These are phyloP conservation scores for Venturia asperata DNA, from an alignment of 2,329 filamentous ascomycete species.

Conservation along the genomic window DNA sequence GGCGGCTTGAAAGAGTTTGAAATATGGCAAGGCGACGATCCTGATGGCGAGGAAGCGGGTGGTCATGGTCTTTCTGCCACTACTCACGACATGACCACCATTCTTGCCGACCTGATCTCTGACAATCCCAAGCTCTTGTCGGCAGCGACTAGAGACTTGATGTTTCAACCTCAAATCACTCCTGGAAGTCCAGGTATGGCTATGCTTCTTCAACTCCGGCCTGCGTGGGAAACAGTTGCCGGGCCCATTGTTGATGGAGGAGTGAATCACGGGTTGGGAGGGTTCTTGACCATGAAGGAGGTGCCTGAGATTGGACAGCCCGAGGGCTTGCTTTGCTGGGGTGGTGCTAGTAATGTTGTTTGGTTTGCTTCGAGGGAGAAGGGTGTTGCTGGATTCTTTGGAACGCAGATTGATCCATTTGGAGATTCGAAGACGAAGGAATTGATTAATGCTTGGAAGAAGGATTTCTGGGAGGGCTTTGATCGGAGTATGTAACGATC, in stretches of 20 bases:
- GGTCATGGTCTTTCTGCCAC: conserved; percentile 25
- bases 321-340: conserved; percentile 18
- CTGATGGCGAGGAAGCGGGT: conserved; percentile 21
- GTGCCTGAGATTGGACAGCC: conserved; percentile 20
- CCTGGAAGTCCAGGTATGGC: conserved; percentile 5
- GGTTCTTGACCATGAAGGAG: conserved; percentile 18
- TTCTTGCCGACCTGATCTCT: conserved; percentile 25
- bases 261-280: conserved; percentile 22
- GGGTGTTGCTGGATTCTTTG: conserved; percentile 18
- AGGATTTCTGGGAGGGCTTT: conserved; percentile 19
- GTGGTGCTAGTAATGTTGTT: conserved; percentile 19
- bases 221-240: conserved; percentile 18
- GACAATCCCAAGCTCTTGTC: conserved; percentile 23
- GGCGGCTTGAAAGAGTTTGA: conserved; percentile 22
- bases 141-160: conserved; percentile 22
- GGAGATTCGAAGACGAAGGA: conserved; percentile 8
- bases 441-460: conserved; percentile 21
- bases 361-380: conserved; percentile 18
- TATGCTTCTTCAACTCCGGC: conserved; percentile 17
- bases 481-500: neutral
- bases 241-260: conserved; percentile 19
- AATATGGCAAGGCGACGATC: conserved; percentile 19
- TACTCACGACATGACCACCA: conserved; percentile 24
- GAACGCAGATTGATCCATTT: conserved; percentile 13
- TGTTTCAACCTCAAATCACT: conserved; percentile 27